Evolutionary conservation across 768 basidiomycete species (phyloP), one percentile per base, ranked within the genome.

Genomic region (Cystofilobasidium bisporidii): DNA sequence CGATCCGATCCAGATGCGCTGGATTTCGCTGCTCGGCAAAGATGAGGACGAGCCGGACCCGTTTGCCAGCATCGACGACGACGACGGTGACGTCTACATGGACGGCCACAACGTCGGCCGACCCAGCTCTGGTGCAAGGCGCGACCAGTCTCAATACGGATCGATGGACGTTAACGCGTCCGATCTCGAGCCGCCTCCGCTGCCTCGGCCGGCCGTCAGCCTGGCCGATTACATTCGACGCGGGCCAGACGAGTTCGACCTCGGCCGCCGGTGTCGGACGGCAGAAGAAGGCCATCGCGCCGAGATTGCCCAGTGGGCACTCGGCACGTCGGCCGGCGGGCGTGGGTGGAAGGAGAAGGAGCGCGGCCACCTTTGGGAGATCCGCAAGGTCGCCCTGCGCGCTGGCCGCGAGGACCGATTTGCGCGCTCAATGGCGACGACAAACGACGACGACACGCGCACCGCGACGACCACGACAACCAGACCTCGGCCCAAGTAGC

Each of bases 41-140:
- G 91, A 91, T 66, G 89, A 94, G 74, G 90, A 93, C 47, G 92
- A 97, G 75, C 89, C 89, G 10, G 92, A 97, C 75, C 88, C 92
- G n/a, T 94, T 96, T 76, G 90, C 89, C 56, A 87, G 89, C 71
- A 83, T 92, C 33, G 89, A 87, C 2, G 92, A 94, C 71, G 93
- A 94, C 72, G 91, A 93, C 75, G n/a, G n/a, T n/a, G 80, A 83
- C 58, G 83, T 83, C 63, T 81, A 77, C 26, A 87, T 86, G 84
- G 87, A 87, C 74, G 80, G 81, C 33, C 86, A 85, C 71, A 86
- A 85, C 26, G 87, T 30, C 63, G 32, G 11, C 61, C 64, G 67
- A 65, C 64, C 58, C 75, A 64, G 75, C 75, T 0, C 71, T 74
- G 26, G 72, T 75, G 20, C 73, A 71, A 14, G 71, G 75, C 62